Evolutionary conservation across 441 rosid genomes (phyloP), one percentile per base, ranked within the genome.

Genomic region (Aquilaria agallochum): DNA sequence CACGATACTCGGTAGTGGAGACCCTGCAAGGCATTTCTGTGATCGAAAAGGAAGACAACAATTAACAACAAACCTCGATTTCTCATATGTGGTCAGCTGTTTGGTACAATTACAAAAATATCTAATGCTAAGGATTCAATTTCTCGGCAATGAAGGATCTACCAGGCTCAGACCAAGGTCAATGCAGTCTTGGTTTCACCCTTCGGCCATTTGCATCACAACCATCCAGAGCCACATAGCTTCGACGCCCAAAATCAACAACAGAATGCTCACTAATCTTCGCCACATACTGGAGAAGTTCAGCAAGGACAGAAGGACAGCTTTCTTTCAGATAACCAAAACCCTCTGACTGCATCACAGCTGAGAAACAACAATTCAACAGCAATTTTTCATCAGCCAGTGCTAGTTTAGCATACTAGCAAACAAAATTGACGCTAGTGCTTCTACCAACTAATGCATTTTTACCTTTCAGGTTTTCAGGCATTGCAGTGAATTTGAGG

Each of bases 341-440:
- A 44, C 96, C 96, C 3, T 92, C 98, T 1, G 95, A 87, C 58
- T 92, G 92, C 96, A 92, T 92, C 70, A 92, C 98, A 70, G 89
- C 98, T 90, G 92, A 67, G 56, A 60, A 55, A 42, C 9, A 6
- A 5, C 11, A 57, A 42, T 13, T 20, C 50, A 57, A 58, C 2
- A 57, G 65, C 27, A 71, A 56, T 14, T 11, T 11, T 33, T 40
- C 45, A 40, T 40, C 45, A 6, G 45, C 45, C 45, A 40, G 9
- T 10, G 9, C 7, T 40, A 40, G 45, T 5, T 7, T 40, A 40
- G 45, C 45, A 40, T 40, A 40, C 10, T 5, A 40, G 45, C 2
- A 10, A 40, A 6, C 45, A 40, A 40, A 10, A 8, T 40, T 40
- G 27, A 20, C 27, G 27, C 27, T 20, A 20, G 27, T 20, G 27